Conservation (phyloP, 2,329 filamentous ascomycete species). For the Scedosporium dehoogii region DNA sequence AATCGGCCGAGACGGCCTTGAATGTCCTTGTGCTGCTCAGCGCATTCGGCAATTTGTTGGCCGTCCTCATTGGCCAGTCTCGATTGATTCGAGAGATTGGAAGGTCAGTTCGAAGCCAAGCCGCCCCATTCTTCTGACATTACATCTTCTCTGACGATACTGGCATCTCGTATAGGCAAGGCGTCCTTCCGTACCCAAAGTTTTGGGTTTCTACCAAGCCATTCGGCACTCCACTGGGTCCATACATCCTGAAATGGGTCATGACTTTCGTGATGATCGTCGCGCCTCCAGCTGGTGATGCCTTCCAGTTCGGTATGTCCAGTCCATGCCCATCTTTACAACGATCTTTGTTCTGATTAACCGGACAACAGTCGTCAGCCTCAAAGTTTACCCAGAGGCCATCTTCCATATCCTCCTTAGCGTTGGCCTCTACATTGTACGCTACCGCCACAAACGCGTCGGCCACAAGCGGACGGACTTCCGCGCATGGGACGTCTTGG, state of each 20-base stretch:
- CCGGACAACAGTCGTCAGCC: conserved; percentile 42
- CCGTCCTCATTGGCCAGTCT: conserved; percentile 43
- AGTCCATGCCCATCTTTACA: not conserved
- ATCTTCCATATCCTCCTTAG: conserved; percentile 49
- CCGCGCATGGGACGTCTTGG: conserved; percentile 44
- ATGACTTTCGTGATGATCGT: conserved; percentile 51
- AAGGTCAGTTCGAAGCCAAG: conserved; percentile 18
- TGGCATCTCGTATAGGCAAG: conserved; percentile 30
- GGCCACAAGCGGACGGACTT: conserved; percentile 41
- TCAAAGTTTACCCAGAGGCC: conserved; percentile 46
- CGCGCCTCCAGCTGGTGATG: conserved; percentile 51
- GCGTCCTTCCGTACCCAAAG: conserved; percentile 47
- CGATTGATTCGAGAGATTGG: conserved; percentile 52
- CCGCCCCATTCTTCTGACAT: not conserved
- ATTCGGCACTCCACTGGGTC: conserved; percentile 52
- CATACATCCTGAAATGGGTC: conserved; percentile 46
- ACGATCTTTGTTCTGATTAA: conserved; percentile 6
- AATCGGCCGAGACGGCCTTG: conserved; percentile 37
- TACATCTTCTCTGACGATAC: not conserved
- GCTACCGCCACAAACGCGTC: conserved; percentile 40
- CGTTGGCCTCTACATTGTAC: conserved; percentile 47
- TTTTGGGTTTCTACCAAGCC: conserved; percentile 56
- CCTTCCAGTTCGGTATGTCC: conserved; percentile 48
- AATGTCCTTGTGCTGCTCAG: conserved; percentile 48
- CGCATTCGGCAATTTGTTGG: conserved; percentile 49